Evolutionary conservation across 2,329 filamentous ascomycete species (phyloP), one percentile per base, ranked within the genome.

Genomic region (Albophoma yamanashiensis): DNA sequence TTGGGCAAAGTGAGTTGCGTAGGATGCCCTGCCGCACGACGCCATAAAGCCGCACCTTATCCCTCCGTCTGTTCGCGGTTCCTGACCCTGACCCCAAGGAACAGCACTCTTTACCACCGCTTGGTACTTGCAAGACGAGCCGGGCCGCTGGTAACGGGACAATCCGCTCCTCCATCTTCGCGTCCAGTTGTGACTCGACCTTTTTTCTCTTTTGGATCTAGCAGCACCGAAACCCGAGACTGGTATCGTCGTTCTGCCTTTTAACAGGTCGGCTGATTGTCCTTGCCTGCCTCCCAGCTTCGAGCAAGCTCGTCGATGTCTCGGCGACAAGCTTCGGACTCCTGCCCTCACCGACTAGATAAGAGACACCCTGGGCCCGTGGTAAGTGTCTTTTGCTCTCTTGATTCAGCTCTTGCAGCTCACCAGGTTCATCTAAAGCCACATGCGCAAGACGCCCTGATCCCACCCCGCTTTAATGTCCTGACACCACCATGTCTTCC

Each of bases 401-500:
- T n/a, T 53, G 17, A 5, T 14, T 36, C 50, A n/a, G 8, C 9
- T 3, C 27, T 31, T 20, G 17, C 31, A 9, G 47, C 47, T 36
- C 31, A 36, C 50, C 50, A 15, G n/a, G 31, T 12, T 9, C 12
- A 20, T n/a, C 20, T 22, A 53, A 20, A 38, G 31, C 31, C 12
- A 22, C 31, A 12, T n/a, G 50, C 20, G 20, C 20, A 53, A 36
- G 31, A 22, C 50, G 20, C 50, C 20, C 5, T 53, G 17, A 38
- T 20, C 22, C 14, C 36, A 38, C n/a, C 8, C n/a, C 31, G 47
- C 47, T 9, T 7, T 14, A n/a, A 7, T 15, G 12, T 8, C 50
- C 4, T 15, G 31, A n/a, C n/a, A n/a, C 43, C 27, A 58, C n/a
- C 59, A 64, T 64, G 63, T 63, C 63, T 56, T 52, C 52, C 25